phyloP scores from a whole-genome alignment of 257 asterid species.

The Jacaranda copaia region DNA sequence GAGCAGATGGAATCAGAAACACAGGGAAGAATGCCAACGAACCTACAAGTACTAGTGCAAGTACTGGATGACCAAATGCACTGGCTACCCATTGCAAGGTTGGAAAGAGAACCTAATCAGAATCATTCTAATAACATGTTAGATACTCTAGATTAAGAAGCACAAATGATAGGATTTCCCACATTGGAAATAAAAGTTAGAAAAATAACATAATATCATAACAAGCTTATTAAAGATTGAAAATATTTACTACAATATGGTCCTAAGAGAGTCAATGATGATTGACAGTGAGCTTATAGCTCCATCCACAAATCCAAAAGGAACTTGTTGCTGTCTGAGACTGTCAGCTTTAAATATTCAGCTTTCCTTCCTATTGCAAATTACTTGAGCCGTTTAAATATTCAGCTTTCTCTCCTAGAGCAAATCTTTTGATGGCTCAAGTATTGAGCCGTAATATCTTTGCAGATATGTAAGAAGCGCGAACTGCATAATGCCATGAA shows the following conservation, averaged over 20 bases:
- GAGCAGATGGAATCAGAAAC: conserved; percentile 74
- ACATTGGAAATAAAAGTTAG: not conserved
- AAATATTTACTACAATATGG: not conserved
- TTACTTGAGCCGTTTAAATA: not conserved
- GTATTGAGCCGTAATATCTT: not conserved
- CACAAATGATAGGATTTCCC: not conserved
- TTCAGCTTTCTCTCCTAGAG: not conserved
- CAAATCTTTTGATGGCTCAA: not conserved
- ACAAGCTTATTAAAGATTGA: not conserved
- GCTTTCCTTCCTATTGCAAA: not conserved
- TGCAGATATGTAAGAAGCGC: not conserved
- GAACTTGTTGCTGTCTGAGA: not conserved
- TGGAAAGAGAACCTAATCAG: conserved; percentile 64
- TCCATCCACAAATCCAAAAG: not conserved
- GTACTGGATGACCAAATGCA: conserved; percentile 77
- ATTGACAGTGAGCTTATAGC: not conserved
- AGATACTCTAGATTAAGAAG: not conserved
- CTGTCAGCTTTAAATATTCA: not conserved
- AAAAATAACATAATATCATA: conserved; percentile 9
- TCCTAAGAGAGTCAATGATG: not conserved
- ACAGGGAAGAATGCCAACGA: conserved; percentile 82
- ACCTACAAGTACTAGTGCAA: conserved; percentile 74
- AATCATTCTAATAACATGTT: conserved; percentile 36
- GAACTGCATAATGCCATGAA: not conserved
- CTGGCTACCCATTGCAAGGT: conserved; percentile 80